Base-by-base conservation (phyloP, 495 filamentous ascomycete species). In the Staphylotrichum longicolle region DNA sequence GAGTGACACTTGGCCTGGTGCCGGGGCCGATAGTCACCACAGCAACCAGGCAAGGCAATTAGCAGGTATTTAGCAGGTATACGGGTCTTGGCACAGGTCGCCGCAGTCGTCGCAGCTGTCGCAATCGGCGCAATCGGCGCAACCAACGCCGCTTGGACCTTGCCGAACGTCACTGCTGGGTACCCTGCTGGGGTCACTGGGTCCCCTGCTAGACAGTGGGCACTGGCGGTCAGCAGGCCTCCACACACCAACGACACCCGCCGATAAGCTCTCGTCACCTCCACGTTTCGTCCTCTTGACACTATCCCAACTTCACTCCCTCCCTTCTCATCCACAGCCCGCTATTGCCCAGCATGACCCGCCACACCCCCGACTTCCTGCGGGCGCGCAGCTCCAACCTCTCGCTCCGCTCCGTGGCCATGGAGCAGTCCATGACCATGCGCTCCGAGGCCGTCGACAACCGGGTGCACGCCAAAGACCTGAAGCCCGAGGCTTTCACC, bases 401-500 rank as follows among this genome's bases (percentile, higher is more conserved):
- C 47, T 77, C 74, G 37, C 71, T 78, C 9, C 77, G 77, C 58
- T 62, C 63, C 11, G 20, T 71, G n/a, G 62, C 66, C 15, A 58
- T 68, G 41, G 60, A 69, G 57, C 60, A 67, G 41, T 56, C 69
- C 3, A 57, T 66, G 61, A 33, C 58, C 20, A 51, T 45, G 62
- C 33, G 57, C 42, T 5, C 47, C 40, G 54, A 60, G 15, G 37
- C 34, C 30, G 33, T 41, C 20, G 52, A 60, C 40, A 69, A 66
- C 42, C 58, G 33, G 41, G 69, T 72, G 52, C 57, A 64, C 8
- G 66, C 78, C n/a, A 72, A 72, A 63, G 70, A 69, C n/a, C 54
- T 73, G 35, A 74, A 69, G 35, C 80, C 82, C 15, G 83, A 85
- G 64, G 83, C 80, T 48, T 96, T 92, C 72, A 85, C 90, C 4